These are phyloP conservation scores for Trifolium repens DNA, from an alignment of 306 rosid genomes.

Conservation along the genomic window DNA sequence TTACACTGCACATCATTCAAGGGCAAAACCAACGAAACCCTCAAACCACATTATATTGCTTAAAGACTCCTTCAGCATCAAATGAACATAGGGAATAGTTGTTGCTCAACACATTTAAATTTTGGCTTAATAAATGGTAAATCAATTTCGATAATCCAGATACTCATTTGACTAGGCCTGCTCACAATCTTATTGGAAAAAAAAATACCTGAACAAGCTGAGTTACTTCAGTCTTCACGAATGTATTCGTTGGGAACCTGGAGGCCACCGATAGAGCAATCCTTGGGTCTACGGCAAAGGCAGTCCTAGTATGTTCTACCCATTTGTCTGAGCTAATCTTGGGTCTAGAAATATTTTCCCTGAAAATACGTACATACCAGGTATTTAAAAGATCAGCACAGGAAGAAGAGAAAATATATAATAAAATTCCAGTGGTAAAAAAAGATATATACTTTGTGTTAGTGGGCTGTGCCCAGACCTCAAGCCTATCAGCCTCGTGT, in stretches of 20 bases:
- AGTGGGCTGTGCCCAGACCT: conserved; percentile 96
- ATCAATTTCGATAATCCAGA: conserved; percentile 29
- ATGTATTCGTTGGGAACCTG: conserved; percentile 82
- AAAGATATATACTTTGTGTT: conserved; percentile 71
- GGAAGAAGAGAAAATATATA: conserved; percentile 8
- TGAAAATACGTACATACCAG: conserved; percentile 43
- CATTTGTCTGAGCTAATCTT: conserved; percentile 88
- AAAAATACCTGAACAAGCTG: conserved; percentile 83
- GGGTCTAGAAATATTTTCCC: conserved; percentile 72
- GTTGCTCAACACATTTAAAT: conserved; percentile 20
- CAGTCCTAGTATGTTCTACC: conserved; percentile 87
- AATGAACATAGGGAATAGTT: conserved; percentile 20
- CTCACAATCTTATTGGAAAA: conserved; percentile 24
- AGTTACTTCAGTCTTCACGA: conserved; percentile 83
- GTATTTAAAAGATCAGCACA: conserved; percentile 34
- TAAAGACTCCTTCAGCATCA: conserved; percentile 9
- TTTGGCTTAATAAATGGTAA: conserved; percentile 16
- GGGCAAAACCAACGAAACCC: conserved; percentile 4
- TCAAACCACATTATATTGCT: conserved; percentile 17
- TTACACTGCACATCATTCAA: conserved; percentile 5
- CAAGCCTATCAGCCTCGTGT: conserved; percentile 97
- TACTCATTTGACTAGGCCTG: conserved; percentile 32
- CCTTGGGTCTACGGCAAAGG: conserved; percentile 93
- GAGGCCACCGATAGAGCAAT: conserved; percentile 81
- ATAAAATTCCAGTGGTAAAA: conserved; percentile 12